Evolutionary conservation across 139 green algal species (phyloP).

Genomic region (Trebouxia sp.): DNA sequence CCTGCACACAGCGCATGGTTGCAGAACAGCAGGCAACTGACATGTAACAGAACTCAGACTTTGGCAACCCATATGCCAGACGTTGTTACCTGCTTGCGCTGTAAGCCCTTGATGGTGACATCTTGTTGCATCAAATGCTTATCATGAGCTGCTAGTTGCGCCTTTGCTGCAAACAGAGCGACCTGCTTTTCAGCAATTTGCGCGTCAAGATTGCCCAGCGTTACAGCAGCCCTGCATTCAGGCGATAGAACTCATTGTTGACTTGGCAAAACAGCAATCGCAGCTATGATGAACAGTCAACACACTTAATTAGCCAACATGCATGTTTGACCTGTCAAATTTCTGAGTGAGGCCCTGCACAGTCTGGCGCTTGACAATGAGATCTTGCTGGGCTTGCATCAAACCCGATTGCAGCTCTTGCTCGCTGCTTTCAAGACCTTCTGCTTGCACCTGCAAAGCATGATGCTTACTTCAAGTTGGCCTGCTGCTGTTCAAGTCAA

Average conservation of each 20-base stretch:
- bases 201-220: not conserved
- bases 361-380: not conserved
- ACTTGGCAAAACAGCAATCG: not conserved
- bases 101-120: not conserved
- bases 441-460: conserved; percentile 22
- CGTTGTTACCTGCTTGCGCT: conserved; percentile 17
- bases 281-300: not conserved
- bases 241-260: no score
- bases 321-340: not conserved
- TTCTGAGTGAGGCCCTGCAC: conserved; percentile 9
- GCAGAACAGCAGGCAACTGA: not conserved
- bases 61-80: no score
- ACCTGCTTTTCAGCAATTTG: conserved; percentile 16
- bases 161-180: not conserved
- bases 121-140: not conserved
- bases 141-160: conserved; percentile 19
- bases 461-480: no score
- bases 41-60: not conserved
- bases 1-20: not conserved
- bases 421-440: not conserved
- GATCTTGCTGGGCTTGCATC: not conserved
- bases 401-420: not conserved
- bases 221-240: conserved; percentile 8
- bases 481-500: not conserved
- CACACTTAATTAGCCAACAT: not conserved